Conservation (phyloP, 2,329 filamentous ascomycete genomes). For the Arthrobotrys iridis region DNA sequence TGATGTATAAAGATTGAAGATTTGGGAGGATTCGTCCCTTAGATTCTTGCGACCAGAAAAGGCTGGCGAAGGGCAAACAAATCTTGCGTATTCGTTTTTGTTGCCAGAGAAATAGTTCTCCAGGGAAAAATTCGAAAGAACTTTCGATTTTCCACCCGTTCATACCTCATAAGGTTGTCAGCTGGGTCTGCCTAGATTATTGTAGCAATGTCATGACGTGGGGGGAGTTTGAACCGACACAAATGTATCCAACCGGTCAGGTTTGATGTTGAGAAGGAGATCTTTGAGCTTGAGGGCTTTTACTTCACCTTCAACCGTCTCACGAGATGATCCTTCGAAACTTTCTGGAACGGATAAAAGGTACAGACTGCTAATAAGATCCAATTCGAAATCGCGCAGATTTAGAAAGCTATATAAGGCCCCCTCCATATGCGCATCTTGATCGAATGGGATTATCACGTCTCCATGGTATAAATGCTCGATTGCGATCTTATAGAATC, state of each 20-base stretch:
- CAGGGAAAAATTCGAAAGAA: conserved; percentile 3
- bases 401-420: not conserved
- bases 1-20: conserved; percentile 13
- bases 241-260: conserved; percentile 10
- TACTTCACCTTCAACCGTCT: not conserved
- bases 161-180: too few relatives aligned
- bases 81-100: not conserved
- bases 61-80: not conserved
- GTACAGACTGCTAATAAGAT: not conserved
- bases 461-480: conserved; percentile 25
- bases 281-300: not conserved
- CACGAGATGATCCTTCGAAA: not conserved
- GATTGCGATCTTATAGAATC: conserved; percentile 28
- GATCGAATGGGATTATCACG: conserved; percentile 8
- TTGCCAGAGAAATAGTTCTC: not conserved
- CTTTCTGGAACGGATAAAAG: conserved; percentile 17
- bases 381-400: not conserved
- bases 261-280: not conserved
- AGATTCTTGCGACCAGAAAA: not conserved
- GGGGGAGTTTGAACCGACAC: conserved; percentile 7
- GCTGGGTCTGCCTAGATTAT: too few relatives aligned
- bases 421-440: not conserved
- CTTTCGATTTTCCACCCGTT: conserved; percentile 3
- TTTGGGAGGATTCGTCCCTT: conserved; percentile 13
- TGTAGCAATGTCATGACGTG: not conserved